Base-by-base conservation (phyloP, 2,329 filamentous ascomycete genomes). In the Tolypocladium tundrense region DNA sequence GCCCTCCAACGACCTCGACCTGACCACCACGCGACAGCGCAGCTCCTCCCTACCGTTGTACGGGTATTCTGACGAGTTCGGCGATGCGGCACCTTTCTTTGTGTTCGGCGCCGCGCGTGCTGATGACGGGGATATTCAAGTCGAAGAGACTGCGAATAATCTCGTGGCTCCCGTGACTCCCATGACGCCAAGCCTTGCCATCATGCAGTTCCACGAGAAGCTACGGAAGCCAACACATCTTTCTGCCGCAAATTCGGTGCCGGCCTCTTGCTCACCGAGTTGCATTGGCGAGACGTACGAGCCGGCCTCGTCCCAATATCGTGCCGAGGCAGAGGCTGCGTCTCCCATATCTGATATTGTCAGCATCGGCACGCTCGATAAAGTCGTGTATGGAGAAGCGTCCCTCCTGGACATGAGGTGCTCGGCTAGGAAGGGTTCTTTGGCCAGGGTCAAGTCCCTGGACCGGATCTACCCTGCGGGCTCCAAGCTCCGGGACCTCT, bases 11-110 rank as follows among this genome's bases (percentile, higher is more conserved):
- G 75, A 80, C 48, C 67, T 81, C n/a, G 79, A 81, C 54, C 69
- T 82, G 42, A 76, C 75, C 1, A 61, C 68, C 1, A 61, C 61
- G 19, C 74, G 77, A 2, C 73, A 73, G 27, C 76, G 79, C 58
- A 81, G 80, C 61, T 73, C 75, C 52, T 83, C 77, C 59, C 64
- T 82, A 43, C 79, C 80, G 0, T 61, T 76, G n/a, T 77, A 77
- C 59, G 74, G 73, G 8, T 73, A 74, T 41, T 65, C 70, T 3
- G 77, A 79, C 55, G 73, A 72, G 24, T 70, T 75, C 42, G 72
- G 75, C 14, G 75, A 78, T 35, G 67, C 71, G 1, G 72, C 77
- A 1, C 77, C 77, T 1, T 80, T 79, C 60, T 77, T 76, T 60
- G 72, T 80, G 37, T 80, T 80, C 61, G 78, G 77, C 1, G 69